These are phyloP conservation scores for Backusella circina DNA, from an alignment of 192 early-diverging fungal genomes.

Conservation along the genomic window DNA sequence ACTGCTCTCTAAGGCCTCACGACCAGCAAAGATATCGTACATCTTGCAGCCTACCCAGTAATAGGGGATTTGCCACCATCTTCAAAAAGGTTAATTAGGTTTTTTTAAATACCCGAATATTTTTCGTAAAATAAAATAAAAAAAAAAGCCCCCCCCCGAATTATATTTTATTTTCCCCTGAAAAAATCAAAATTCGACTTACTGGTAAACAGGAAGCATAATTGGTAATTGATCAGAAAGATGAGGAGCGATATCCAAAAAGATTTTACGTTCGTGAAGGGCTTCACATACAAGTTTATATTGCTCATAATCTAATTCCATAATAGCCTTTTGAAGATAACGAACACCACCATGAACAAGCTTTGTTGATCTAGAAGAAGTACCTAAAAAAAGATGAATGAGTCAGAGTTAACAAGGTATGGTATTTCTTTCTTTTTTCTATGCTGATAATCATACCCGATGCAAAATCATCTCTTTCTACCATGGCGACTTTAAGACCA, in stretches of 20 bases:
- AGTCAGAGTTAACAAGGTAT: background rate
- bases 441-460: slow-evolving; percentile 45
- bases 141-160: background rate
- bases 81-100: slow-evolving; percentile 20
- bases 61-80: slow-evolving; percentile 96
- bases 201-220: slow-evolving; percentile 91
- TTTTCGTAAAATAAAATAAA: background rate
- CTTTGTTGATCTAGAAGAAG: slow-evolving; percentile 90
- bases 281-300: slow-evolving; percentile 95
- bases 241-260: slow-evolving; percentile 93
- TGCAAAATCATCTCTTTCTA: slow-evolving; percentile 95
- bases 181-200: slow-evolving; percentile 19
- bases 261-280: slow-evolving; percentile 89
- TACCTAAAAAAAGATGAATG: slow-evolving; percentile 54
- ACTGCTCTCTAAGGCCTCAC: slow-evolving; percentile 71
- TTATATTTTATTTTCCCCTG: background rate
- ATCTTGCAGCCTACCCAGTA: slow-evolving; percentile 93
- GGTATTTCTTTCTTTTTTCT: no score
- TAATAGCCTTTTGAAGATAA: slow-evolving; percentile 95
- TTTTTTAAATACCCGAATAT: background rate
- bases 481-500: slow-evolving; percentile 88
- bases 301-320: slow-evolving; percentile 93
- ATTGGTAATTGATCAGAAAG: slow-evolving; percentile 90
- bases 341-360: slow-evolving; percentile 96
- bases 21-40: slow-evolving; percentile 88